Evolutionary conservation across 352 stramenopile species (phyloP).

Genomic region (Pythium oligandrum): DNA sequence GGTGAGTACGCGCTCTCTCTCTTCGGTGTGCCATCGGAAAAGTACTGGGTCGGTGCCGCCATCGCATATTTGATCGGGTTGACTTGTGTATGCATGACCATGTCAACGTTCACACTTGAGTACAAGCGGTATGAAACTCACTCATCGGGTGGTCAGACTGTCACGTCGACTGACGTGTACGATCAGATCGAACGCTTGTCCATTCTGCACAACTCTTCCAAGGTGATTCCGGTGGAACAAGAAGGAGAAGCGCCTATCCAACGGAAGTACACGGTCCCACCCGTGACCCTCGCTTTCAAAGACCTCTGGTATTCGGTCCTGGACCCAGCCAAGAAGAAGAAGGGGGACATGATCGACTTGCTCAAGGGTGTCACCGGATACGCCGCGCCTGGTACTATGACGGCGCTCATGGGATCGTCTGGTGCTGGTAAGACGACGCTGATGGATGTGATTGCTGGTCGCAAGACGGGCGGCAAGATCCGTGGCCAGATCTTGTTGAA

Average conservation of each 20-base stretch:
- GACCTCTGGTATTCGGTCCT: constrained; percentile 26
- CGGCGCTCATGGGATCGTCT: constrained; percentile 34
- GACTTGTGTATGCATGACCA: constrained; percentile 6
- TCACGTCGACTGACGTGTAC: constrained; percentile 15
- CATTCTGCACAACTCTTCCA: constrained; percentile 4
- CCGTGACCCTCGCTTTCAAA: constrained; percentile 26
- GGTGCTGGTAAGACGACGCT: constrained; percentile 30
- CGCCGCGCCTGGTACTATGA: constrained; percentile 28
- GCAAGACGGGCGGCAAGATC: no score
- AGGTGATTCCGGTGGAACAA: constrained; percentile 4
- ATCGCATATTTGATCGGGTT: constrained; percentile 12
- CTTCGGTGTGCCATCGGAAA: constrained; percentile 24
- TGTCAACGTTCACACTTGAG: constrained; percentile 14
- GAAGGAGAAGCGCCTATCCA: background rate
- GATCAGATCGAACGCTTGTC: constrained; percentile 15
- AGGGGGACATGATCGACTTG: constrained; percentile 17
- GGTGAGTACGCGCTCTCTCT: constrained; percentile 30
- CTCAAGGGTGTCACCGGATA: constrained; percentile 31
- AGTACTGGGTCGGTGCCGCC: constrained; percentile 13
- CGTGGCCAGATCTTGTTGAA: no score
- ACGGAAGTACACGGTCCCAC: constrained; percentile 7
- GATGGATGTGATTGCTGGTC: constrained; percentile 21
- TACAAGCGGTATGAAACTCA: constrained; percentile 21
- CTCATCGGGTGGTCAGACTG: constrained; percentile 5
- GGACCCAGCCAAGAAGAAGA: constrained; percentile 4